Base-by-base conservation (phyloP, 2,329 filamentous ascomycete species). In the Ophiostoma triangulosporum region DNA sequence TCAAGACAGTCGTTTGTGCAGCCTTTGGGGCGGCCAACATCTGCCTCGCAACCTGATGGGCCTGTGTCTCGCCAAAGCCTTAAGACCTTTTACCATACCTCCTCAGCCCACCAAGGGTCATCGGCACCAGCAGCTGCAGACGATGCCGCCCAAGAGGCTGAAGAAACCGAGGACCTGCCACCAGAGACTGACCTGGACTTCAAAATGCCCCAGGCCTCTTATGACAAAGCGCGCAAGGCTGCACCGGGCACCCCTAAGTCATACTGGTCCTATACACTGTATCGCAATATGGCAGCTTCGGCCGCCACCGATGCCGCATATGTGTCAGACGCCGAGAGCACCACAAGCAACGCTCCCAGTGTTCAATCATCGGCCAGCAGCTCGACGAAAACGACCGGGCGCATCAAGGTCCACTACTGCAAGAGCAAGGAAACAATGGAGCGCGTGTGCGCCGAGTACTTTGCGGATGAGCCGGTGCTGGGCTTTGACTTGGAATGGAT, bases 401-500 rank as follows among this genome's bases (percentile, higher is more conserved):
- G 73, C 50, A 78, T 88, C 46, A 77, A 74, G 54, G 79, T 94
- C 1, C 81, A 91, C 63, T 95, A 95, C 66, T 95, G 88, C 70
- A 80, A 71, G 49, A 84, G 73, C 54, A 76, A 75, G 45, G 70
- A 79, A 33, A 78, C 77, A 3, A 84, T 85, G 17, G 88, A 96
- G 64, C 68, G 71, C 6, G 75, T 86, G 7, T 73, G 80, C 55
- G 70, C 78, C 17, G 66, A 77, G 54, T 74, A 84, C 54, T 95
- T 96, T 60, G 63, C 81, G 36, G 60, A 75, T 26, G 80, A 93
- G 62, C 72, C 78, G 36, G 68, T 94, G 2, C 65, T 96, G n/a
- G 90, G 90, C 0, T 88, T 96, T 57, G 90, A 96, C 62, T 75
- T 96, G 57, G 91, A 96, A 69, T 96, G 91, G 90, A 74, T 80